These are phyloP conservation scores for Grigorovia yakushimaensis DNA, from an alignment of 805 yeast species.

Conservation along the genomic window DNA sequence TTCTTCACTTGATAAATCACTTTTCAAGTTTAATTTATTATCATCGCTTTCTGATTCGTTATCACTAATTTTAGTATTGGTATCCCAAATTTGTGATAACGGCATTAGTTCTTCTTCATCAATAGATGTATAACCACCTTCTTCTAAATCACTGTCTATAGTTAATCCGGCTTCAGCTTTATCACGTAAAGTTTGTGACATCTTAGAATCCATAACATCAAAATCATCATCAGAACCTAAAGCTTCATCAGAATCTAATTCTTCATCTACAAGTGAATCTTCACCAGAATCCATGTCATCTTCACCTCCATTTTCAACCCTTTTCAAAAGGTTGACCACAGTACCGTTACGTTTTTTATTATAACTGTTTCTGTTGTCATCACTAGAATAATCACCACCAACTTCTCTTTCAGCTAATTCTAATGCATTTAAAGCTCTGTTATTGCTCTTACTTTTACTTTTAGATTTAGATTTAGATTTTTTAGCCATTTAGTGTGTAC, in stretches of 20 bases:
- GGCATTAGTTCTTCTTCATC: slow-evolving; percentile 71
- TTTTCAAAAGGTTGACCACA: slow-evolving; percentile 31
- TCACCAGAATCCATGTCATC: slow-evolving; percentile 22
- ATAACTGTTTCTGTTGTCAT: slow-evolving; percentile 25
- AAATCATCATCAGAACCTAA: slow-evolving; percentile 72
- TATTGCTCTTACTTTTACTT: slow-evolving; percentile 22
- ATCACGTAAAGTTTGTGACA: slow-evolving; percentile 62
- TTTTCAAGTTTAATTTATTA: slow-evolving; percentile 13
- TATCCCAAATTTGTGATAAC: slow-evolving; percentile 82
- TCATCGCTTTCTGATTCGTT: slow-evolving; percentile 19
- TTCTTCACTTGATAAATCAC: slow-evolving; percentile 12
- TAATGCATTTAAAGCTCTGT: slow-evolving; percentile 41
- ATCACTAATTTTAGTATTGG: slow-evolving; percentile 40
- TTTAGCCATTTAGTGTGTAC: slow-evolving; percentile 20
- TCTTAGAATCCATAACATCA: slow-evolving; percentile 52
- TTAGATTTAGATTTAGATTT: slow-evolving; percentile 21
- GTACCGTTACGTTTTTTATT: slow-evolving; percentile 26
- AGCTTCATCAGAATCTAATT: slow-evolving; percentile 81
- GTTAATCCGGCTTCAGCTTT: slow-evolving; percentile 22
- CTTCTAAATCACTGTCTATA: slow-evolving; percentile 33
- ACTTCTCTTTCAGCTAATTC: slow-evolving; percentile 39
- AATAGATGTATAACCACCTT: slow-evolving; percentile 56
- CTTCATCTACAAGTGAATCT: slow-evolving; percentile 46
- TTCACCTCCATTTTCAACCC: slow-evolving; percentile 8
- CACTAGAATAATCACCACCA: slow-evolving; percentile 23